phyloP scores from a whole-genome alignment of 441 rosid species.

The Erodium moschatum region DNA sequence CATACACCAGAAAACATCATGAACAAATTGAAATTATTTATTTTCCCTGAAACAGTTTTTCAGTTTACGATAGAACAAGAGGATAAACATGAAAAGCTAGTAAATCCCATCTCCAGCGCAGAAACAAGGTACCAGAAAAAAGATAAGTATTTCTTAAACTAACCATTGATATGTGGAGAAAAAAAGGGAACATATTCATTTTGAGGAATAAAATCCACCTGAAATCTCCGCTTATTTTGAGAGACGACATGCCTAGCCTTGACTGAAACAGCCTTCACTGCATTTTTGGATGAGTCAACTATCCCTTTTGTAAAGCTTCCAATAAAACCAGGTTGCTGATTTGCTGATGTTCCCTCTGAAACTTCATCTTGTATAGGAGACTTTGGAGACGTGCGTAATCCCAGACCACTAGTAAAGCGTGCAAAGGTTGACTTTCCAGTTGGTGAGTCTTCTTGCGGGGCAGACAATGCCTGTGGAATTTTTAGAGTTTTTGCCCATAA shows the following conservation, averaged over 20 bases:
- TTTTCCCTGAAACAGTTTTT: neutral
- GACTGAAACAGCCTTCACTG: conserved; percentile 95
- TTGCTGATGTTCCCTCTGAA: conserved; percentile 40
- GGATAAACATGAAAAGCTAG: neutral
- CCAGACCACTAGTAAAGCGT: too few species aligned
- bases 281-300: conserved; percentile 85
- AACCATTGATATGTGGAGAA: too few species aligned
- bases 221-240: conserved; percentile 92
- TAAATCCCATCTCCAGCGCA: neutral
- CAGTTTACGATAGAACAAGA: neutral
- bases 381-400: conserved; percentile 57
- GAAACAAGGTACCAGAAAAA: neutral
- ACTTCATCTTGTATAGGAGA: conserved; percentile 49
- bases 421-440: too few species aligned
- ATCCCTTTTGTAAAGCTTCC: conserved; percentile 79
- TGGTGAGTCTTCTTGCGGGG: too few species aligned
- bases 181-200: too few species aligned
- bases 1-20: neutral
- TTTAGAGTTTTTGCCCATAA: conserved; percentile 78
- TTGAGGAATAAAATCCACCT: conserved; percentile 36
- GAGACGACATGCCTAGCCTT: conserved; percentile 97
- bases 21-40: neutral
- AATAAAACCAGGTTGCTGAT: conserved; percentile 55
- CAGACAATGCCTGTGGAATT: conserved; percentile 64
- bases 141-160: too few species aligned